These are phyloP conservation scores for Ascochyta clinopodiicola DNA, from an alignment of 2,329 filamentous ascomycete genomes.

Conservation along the genomic window DNA sequence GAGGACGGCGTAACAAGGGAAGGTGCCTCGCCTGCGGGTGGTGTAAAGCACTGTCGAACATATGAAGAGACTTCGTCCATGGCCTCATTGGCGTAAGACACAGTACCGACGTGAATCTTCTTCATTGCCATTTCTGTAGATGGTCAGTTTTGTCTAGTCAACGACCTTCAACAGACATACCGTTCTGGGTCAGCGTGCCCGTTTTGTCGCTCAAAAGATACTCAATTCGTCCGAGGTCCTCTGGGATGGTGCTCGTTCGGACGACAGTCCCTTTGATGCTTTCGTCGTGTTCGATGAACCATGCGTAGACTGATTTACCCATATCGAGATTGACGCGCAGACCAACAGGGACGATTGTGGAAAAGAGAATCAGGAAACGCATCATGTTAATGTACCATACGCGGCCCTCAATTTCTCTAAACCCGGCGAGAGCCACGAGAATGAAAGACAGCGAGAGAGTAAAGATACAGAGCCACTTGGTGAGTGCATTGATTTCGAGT, in stretches of 20 bases:
- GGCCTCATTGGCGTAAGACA: constrained; percentile 96
- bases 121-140: constrained; percentile 89
- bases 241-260: constrained; percentile 94
- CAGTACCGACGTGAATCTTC: constrained; percentile 97
- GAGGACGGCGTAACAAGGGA: constrained; percentile 78
- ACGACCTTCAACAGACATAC: constrained; percentile 40
- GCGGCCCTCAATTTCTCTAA: constrained; percentile 68
- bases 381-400: constrained; percentile 97
- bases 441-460: constrained; percentile 86
- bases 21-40: constrained; percentile 39
- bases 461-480: constrained; percentile 91
- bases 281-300: constrained; percentile 90
- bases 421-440: constrained; percentile 85
- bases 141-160: constrained; percentile 21
- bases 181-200: constrained; percentile 94
- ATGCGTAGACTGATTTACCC: constrained; percentile 95
- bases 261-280: constrained; percentile 93
- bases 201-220: constrained; percentile 98
- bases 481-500: constrained; percentile 95
- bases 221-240: constrained; percentile 93
- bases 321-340: constrained; percentile 95
- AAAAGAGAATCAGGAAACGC: constrained; percentile 97
- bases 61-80: constrained; percentile 97
- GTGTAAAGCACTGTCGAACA: constrained; percentile 80
- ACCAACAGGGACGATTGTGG: constrained; percentile 98